Evolutionary conservation across 495 filamentous ascomycete genomes (phyloP).

Genomic region (Thozetella sp.): DNA sequence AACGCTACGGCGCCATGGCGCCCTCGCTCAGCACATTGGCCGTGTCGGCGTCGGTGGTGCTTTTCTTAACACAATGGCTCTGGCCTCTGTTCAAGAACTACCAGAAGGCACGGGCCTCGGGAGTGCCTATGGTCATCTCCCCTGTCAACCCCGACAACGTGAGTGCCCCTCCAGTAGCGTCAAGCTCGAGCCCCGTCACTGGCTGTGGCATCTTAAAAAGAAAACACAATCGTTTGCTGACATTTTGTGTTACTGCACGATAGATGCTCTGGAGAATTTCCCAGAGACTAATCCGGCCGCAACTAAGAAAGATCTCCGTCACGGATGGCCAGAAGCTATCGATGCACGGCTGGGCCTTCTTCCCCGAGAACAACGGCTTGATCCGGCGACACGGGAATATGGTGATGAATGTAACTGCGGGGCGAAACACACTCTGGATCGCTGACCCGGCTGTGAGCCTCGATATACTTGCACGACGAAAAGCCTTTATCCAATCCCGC

Average conservation of each 20-base stretch:
- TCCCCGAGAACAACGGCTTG: conserved; percentile 7
- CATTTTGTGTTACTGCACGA: background rate
- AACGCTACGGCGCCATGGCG: too few species aligned
- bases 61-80: background rate
- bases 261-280: background rate
- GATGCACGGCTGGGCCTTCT: conserved; percentile 31
- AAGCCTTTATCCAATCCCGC: conserved; percentile 25
- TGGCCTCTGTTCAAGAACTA: conserved; percentile 9
- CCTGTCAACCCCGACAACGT: conserved; percentile 10
- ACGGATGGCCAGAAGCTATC: conserved; percentile 14
- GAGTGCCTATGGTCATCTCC: conserved; percentile 13
- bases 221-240: background rate
- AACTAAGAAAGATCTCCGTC: conserved; percentile 20
- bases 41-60: background rate
- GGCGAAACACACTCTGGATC: conserved; percentile 24
- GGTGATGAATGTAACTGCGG: conserved; percentile 25
- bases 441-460: conserved; percentile 20
- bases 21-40: background rate
- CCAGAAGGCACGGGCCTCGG: conserved; percentile 6
- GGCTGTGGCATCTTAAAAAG: too few species aligned
- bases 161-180: background rate
- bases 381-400: conserved; percentile 16
- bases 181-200: background rate
- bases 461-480: conserved; percentile 24
- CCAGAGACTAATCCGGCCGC: conserved; percentile 18